Base-by-base conservation (phyloP, 805 yeast species). In the Lipomyces sp. region DNA sequence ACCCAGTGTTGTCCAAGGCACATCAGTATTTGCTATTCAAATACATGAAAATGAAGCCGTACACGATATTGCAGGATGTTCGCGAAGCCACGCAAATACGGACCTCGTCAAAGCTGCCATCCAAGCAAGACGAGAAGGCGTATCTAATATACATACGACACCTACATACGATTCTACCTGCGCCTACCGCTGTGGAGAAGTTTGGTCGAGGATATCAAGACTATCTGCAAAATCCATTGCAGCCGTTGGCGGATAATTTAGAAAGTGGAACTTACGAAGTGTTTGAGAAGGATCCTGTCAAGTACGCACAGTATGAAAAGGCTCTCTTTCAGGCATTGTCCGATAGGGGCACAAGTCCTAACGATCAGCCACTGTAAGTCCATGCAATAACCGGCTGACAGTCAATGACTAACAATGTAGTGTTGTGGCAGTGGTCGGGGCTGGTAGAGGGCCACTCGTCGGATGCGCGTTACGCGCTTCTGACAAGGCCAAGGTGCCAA, bases 391-490 rank as follows among this genome's bases (percentile, higher is more conserved):
- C 32, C 29, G 11, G 15, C 30, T 10, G 11, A 42, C 13, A 10
- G 11, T 15, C 42, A 15, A 50, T 50, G n/a, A 56, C 56, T 62
- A 45, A 62, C 53, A 39, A 29, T 7, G 8, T 37, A 55, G 57
- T 37, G n/a, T 64, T 11, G 78, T 90, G 7, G 81, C 89, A 3
- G 83, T 93, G 1, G 86, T 89, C 2, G 98, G 98, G 0, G 95
- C 97, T 0, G 98, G 98, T 0, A 79, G 92, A 56, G 98, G 98
- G 0, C 93, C 94, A 0, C 77, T 93, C 35, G 86, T 92, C 2
- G 87, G 87, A 55, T 79, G 83, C 29, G 79, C 84, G 0, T 77
- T 83, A 37, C 73, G 77, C 4, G 84, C 87, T 1, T 71, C 86
- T 1, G 72, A 75, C 2, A 62, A 66, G 3, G 72, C 75, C 3